Base-by-base conservation (phyloP, 768 basidiomycete species). In the Boletus tomentosulus region DNA sequence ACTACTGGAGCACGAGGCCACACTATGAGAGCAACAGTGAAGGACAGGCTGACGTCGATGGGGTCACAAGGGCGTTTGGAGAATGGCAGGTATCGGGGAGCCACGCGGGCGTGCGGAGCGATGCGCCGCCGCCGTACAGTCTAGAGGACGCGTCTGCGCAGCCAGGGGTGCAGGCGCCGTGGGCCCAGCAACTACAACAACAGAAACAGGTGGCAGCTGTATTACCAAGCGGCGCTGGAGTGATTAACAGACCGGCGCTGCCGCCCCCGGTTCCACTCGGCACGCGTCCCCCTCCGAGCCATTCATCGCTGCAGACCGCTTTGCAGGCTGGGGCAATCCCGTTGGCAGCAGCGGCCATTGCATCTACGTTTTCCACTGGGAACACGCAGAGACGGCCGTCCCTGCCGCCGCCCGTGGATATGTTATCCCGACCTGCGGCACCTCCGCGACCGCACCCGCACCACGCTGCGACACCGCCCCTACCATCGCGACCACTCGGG, bases 1-100 rank as follows among this genome's bases (percentile, higher is more conserved):
- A 89, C 62, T 91, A 87, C 63, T 90, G 87, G 87, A 65, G 78
- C 9, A 74, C 78, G 34, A 72, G 85, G 6, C 86, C 87, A 19
- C 76, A 69, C 46, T 83, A 80, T 54, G 85, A 85, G 45, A 63
- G 58, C 7, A 49, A 19, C 19, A 19, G 19, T 19, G 19, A 46
- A 19, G 15, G 38, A 57, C 50, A 27, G 63, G 68, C 6, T 68
- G 75, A 54, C 66, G 55, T 52, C 47, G 59, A 58, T 39, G 57
- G 39, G 33, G 62, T 62, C 15, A 63, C 52, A 28, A 53, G 60
- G 33, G 50, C 68, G 4, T 80, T 81, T 58, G 69, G 79, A 33
- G 74, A 76, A 49, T 85, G 82, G 83, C 56, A 49, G 25, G 25
- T 58, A 6, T 54, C 62, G 1, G 38, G 27, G 13, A n/a, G 22